These are phyloP conservation scores for Lichtheimia corymbifera DNA, from an alignment of 371 early-diverging fungal species.

Conservation along the genomic window DNA sequence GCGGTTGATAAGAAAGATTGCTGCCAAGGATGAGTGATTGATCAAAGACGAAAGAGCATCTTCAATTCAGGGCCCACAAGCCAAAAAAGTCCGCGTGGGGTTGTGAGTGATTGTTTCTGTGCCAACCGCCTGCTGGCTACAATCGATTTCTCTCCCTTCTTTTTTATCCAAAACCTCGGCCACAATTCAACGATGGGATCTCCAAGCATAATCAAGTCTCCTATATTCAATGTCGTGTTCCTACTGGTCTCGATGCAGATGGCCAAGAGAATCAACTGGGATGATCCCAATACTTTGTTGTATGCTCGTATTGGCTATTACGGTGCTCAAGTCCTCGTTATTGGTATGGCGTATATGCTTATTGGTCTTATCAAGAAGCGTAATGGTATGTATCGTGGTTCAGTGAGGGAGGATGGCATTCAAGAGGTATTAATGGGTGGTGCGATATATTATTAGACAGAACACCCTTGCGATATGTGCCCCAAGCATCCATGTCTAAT, in stretches of 20 bases:
- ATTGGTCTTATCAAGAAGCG: constrained; percentile 60
- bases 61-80: too few species aligned
- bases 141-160: constrained; percentile 5
- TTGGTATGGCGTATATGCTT: constrained; percentile 57
- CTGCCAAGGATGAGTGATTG: too few species aligned
- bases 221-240: constrained; percentile 65
- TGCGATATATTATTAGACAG: constrained; percentile 40
- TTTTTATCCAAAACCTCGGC: constrained; percentile 1
- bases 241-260: constrained; percentile 73
- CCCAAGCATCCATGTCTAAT: constrained; percentile 44
- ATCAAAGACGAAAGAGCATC: too few species aligned
- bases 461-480: constrained; percentile 65
- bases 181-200: constrained; percentile 35
- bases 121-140: too few species aligned
- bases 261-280: constrained; percentile 69
- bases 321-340: constrained; percentile 62
- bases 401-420: background rate
- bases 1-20: too few species aligned
- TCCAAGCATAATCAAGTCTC: constrained; percentile 43
- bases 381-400: constrained; percentile 52
- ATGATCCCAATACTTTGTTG: constrained; percentile 61
- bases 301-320: constrained; percentile 69
- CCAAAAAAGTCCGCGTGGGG: too few species aligned
- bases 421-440: too few species aligned
- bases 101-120: too few species aligned